phyloP scores from a whole-genome alignment of 345 rosid species.

The Eucalyptus polyanthemos region DNA sequence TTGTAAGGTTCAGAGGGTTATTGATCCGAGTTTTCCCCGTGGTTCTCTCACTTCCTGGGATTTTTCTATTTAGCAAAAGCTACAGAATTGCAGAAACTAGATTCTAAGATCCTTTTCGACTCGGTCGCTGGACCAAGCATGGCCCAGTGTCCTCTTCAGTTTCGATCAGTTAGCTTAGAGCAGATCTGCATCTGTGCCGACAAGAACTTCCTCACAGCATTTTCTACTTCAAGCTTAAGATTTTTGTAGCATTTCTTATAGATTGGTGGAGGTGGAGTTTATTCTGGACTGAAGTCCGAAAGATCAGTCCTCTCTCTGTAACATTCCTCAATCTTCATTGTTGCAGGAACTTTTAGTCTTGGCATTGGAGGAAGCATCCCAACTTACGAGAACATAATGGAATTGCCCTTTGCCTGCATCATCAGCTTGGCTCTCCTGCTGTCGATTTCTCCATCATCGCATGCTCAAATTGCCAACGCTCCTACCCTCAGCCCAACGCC shows the following conservation, averaged over 20 bases:
- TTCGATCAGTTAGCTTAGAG: not conserved
- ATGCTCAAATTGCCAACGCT: conserved; percentile 29
- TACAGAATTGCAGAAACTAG: not conserved
- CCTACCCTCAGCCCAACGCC: conserved; percentile 57
- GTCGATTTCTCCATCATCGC: conserved; percentile 10
- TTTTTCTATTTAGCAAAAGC: not conserved
- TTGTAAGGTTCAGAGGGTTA: not conserved
- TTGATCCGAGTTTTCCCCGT: not conserved
- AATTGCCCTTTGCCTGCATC: conserved; percentile 14
- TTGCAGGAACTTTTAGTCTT: conserved; percentile 21
- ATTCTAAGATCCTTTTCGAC: not conserved
- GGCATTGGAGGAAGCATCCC: not conserved
- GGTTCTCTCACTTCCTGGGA: not conserved
- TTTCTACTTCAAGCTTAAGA: not conserved
- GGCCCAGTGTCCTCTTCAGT: not conserved
- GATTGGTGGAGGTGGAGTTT: not conserved
- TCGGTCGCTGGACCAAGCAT: not conserved
- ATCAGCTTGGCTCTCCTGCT: conserved; percentile 13
- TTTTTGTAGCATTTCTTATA: not conserved
- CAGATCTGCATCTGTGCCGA: not conserved
- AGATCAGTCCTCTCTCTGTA: not conserved
- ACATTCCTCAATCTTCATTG: not conserved
- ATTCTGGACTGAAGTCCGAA: not conserved
- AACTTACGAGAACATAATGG: conserved; percentile 9
- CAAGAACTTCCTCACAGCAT: not conserved